A percentile compares a stretch with the other conserved stretches of the same genome.
These are phyloP conservation scores for Naematelia encephala DNA, from an alignment of 768 basidiomycete genomes.

Conservation along the genomic window DNA sequence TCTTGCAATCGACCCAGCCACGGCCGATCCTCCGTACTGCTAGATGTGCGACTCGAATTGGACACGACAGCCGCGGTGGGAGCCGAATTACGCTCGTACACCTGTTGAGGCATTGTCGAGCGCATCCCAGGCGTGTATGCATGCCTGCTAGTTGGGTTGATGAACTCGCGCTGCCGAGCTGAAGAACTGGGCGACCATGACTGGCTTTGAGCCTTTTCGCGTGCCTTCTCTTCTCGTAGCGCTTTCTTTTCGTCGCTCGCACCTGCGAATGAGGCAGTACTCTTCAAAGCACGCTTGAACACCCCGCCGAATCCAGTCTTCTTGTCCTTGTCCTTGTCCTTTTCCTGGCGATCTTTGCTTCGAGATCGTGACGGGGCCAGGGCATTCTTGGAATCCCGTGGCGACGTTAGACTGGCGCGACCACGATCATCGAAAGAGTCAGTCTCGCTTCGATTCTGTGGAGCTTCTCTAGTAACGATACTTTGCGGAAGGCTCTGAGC, in stretches of 20 bases:
- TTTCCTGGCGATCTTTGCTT: slow-evolving; percentile 18
- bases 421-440: not conserved
- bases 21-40: not conserved
- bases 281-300: slow-evolving; percentile 41
- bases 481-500: not conserved
- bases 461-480: not conserved
- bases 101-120: not conserved
- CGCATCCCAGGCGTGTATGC: not conserved
- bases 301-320: slow-evolving; percentile 37
- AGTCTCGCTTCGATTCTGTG: not conserved
- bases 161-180: not conserved
- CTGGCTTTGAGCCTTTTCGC: slow-evolving; percentile 24
- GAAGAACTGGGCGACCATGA: not conserved
- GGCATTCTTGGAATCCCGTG: slow-evolving; percentile 1
- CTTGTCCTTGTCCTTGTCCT: slow-evolving; percentile 34
- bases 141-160: not conserved
- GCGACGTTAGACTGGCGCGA: not conserved
- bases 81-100: not conserved
- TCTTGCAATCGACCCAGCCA: slow-evolving; percentile 8
- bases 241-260: slow-evolving; percentile 28
- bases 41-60: not conserved
- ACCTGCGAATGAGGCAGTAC: slow-evolving; percentile 10
- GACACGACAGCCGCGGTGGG: not conserved
- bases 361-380: slow-evolving; percentile 7
- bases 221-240: slow-evolving; percentile 35